phyloP scores from a whole-genome alignment of 2,329 filamentous ascomycete genomes.

The Pyrenochaeta sp. region DNA sequence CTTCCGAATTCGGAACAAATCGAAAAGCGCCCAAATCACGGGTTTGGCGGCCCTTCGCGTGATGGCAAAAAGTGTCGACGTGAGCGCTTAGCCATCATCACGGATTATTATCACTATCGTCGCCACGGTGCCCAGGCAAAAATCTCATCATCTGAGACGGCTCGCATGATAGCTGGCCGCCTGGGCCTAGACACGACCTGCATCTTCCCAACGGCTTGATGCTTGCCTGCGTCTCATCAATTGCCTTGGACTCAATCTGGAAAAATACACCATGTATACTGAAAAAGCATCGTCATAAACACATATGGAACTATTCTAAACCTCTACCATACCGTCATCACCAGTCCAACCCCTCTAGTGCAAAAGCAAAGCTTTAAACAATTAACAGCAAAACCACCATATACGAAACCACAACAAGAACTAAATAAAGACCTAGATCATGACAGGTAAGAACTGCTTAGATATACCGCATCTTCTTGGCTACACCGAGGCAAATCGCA shows the following conservation, averaged over 20 bases:
- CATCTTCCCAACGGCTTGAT: too few species aligned
- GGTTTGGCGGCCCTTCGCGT: not conserved
- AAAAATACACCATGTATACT: too few species aligned
- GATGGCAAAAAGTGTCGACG: not conserved
- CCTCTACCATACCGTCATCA: too few species aligned
- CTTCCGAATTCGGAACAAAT: slow-evolving; percentile 29
- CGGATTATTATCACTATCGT: not conserved
- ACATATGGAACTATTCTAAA: too few species aligned
- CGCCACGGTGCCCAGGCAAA: not conserved
- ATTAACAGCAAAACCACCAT: slow-evolving; percentile 1
- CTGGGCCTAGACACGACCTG: too few species aligned
- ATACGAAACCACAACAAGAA: slow-evolving; percentile 5
- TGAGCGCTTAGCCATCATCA: not conserved
- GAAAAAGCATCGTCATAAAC: too few species aligned
- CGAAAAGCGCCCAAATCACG: not conserved
- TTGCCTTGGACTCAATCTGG: too few species aligned
- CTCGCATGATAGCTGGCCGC: not conserved
- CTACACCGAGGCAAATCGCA: slow-evolving; percentile 48
- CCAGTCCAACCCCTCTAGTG: too few species aligned
- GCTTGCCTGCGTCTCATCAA: too few species aligned
- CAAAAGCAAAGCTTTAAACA: too few species aligned
- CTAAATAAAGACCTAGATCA: not conserved
- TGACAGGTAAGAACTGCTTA: slow-evolving; percentile 24
- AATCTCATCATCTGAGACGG: not conserved
- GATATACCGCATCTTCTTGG: slow-evolving; percentile 55